Evolutionary conservation across 495 filamentous ascomycete genomes (phyloP), one percentile per base, ranked within the genome.

Genomic region (Thermochaetoides thermophila): DNA sequence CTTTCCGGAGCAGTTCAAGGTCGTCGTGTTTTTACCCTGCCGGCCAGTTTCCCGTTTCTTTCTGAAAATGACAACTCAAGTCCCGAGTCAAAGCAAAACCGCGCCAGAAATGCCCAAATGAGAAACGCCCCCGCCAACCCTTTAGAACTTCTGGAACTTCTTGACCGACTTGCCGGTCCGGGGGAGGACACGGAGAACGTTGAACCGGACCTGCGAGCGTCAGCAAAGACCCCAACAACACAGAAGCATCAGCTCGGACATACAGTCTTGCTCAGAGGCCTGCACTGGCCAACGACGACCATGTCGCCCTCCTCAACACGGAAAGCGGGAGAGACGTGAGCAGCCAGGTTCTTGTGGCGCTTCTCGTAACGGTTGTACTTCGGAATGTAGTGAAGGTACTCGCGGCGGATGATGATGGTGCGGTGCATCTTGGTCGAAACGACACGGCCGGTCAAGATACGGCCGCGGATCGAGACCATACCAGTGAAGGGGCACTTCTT

Each of bases 401-500:
- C 91, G 63, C 89, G 84, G 63, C 89, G 91, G 74, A 99, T 93
- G 72, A 96, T 76, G 57, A 95, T 72, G 51, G 89, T 97, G 59
- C 86, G 78, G 79, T 95, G 86, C 86, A 95, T 95, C 80, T 95
- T 95, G 60, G 91, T 99, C 44, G 85, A 94, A 59, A 96, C 81
- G 52, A 99, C 89, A 59, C 82, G 91, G 55, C 89, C 89, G 55
- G 87, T 94, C 45, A 99, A 72, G 78, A 99, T 95, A 86, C 89
- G 86, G 60, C 89, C 89, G 69, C 89, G 89, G 73, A 96, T 95
- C 49, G 84, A 93, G 53, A 96, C 85, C 56, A 82, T 68, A 59
- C 91, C 91, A 45, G 84, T 92, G 77, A 96, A 99, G 50, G 89
- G 89, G 77, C 89, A 99, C 73, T 99, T 99, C 79, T 99, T 95